Base-by-base conservation (phyloP, 257 asterid genomes). In the Solanum pinnatisectum region DNA sequence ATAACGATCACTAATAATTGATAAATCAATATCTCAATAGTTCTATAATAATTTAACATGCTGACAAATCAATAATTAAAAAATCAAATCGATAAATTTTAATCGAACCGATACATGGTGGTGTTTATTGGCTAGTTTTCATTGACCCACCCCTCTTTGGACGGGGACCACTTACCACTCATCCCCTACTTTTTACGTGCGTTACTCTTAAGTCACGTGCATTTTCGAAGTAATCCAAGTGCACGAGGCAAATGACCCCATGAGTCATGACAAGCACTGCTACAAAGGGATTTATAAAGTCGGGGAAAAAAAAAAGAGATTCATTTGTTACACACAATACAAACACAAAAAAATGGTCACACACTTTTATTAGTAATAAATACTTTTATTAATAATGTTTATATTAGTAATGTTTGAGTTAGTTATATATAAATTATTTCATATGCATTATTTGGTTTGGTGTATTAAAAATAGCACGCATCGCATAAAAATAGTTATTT, bases 141-240 rank as follows among this genome's bases (percentile, higher is more conserved):
- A 52, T 52, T 16, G 63, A 52, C 63, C 1, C 23, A 16, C 23
- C 60, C 63, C 23, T 52, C 63, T 37, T 11, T 0, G 2, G 6
- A 52, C 5, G 52, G 91, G 89, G 63, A 5, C 63, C 23, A 52
- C 63, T 52, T 52, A 52, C 63, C 63, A 52, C 63, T 5, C 79
- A 87, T 91, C 18, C 6, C 56, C 56, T 90, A 85, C 77, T 22
- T n/a, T 5, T 63, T 92, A 84, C 92, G 93, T 89, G 93, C 90
- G 23, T 40, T 20, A 52, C 25, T 72, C 86, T 40, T 63, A 36
- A 35, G 88, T 81, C 90, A 90, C 93, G 90, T 87, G 90, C 89
- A 39, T 5, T 46, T 49, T 72, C 63, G 40, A 60, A 8, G 79
- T 74, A 86, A 86, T 60, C 79, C 78, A 84, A 89, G 49, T 90